Evolutionary conservation across 257 asterid genomes (phyloP).

Genomic region (Orobanche coerulescens): DNA sequence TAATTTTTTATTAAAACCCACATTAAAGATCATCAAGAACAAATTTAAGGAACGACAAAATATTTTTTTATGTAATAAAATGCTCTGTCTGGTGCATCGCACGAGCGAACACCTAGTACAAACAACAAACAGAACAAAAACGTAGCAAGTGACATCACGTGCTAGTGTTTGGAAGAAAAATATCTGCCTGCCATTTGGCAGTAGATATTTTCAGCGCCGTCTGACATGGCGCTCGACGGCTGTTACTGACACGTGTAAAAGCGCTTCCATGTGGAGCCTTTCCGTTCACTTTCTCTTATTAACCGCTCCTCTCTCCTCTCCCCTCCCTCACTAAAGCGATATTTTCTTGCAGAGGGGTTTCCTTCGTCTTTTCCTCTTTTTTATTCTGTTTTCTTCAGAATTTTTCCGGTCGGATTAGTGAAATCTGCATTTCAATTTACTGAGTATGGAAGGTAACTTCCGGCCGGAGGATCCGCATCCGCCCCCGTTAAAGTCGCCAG

Average conservation of each 20-base stretch:
- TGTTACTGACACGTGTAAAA: slow-evolving; percentile 57
- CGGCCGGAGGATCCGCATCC: slow-evolving; percentile 19
- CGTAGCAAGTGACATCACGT: slow-evolving; percentile 16
- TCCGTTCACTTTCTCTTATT: not conserved
- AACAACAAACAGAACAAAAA: no score
- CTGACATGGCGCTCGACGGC: slow-evolving; percentile 37
- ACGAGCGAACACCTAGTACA: no score
- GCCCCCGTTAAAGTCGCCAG: slow-evolving; percentile 16
- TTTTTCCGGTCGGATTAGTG: not conserved
- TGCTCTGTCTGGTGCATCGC: no score
- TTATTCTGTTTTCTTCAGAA: not conserved
- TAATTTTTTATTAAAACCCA: no score
- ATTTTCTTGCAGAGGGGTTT: slow-evolving; percentile 12
- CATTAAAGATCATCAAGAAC: no score
- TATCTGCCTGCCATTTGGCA: slow-evolving; percentile 38
- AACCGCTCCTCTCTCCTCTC: not conserved
- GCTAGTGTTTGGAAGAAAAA: slow-evolving; percentile 23
- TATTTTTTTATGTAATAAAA: no score
- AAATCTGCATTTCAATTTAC: slow-evolving; percentile 19
- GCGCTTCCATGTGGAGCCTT: slow-evolving; percentile 56
- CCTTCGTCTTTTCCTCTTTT: not conserved
- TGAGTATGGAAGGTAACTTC: slow-evolving; percentile 28
- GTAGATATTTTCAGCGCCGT: slow-evolving; percentile 33
- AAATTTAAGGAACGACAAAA: no score
- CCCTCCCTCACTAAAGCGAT: slow-evolving; percentile 4